Base-by-base conservation (phyloP, 495 filamentous ascomycete genomes). In the Neurospora discreta region DNA sequence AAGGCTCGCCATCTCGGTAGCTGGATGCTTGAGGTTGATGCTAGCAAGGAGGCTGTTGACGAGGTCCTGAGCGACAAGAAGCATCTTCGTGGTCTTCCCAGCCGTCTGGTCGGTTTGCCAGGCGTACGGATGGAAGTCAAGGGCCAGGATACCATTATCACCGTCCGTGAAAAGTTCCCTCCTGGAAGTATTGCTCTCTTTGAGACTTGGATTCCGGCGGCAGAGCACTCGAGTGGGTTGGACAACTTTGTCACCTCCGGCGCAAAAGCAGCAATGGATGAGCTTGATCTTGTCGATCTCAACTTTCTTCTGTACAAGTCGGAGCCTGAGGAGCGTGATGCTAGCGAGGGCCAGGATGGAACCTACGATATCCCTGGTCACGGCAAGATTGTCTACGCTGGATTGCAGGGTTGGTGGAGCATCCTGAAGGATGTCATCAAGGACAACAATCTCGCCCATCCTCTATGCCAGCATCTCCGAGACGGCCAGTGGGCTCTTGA, bases 381-480 rank as follows among this genome's bases (percentile, higher is more conserved):
- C 76, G 96, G 94, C 5, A 85, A 91, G 68, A 85, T 97, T 52
- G 92, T 98, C 20, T 99, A 99, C 80, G 94, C 96, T 71, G 96
- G 96, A 65, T 86, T 99, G 38, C 96, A 99, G 79, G 96, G 96
- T 16, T 99, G 95, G 95, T 98, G 94, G 95, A 98, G 93, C 79
- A 84, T 97, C 8, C 84, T 99, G 46, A 90, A 92, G 74, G 85
- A 91, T 72, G 89, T 98, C 73, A 92, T 98, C 81, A 86, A 84
- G 44, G 89, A 95, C 72, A 99, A 99, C 77, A 86, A 99, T 79
- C 87, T 99, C 10, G 95, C 91, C 8, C 96, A 98, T 78, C 92
- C 96, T 8, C 83, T 99, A 3, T 98, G 95, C 78, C 89, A 97
- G 74, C 92, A 99, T 79, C 86, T 99, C 20, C 89, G 96, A 18